phyloP scores from a whole-genome alignment of 768 basidiomycete species.

The Suillus subaureus region DNA sequence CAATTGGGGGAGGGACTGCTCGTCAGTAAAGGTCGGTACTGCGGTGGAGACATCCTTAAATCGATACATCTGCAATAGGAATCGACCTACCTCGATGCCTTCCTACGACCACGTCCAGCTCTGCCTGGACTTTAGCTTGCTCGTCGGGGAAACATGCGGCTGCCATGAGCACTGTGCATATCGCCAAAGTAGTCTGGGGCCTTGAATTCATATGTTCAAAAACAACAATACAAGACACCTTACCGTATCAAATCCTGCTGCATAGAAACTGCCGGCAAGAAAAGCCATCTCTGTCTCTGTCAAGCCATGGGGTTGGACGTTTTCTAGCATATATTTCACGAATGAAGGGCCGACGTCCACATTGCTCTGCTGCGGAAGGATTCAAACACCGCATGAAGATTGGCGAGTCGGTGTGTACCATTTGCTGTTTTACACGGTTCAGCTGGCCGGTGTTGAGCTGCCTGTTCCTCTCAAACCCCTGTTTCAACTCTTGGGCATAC shows the following conservation, averaged over 20 bases:
- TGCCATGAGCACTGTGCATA: conserved; percentile 1
- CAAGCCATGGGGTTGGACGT: neutral
- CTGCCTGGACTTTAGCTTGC: conserved; percentile 50
- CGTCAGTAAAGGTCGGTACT: neutral
- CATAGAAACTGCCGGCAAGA: neutral
- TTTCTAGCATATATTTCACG: neutral
- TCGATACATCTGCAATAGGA: neutral
- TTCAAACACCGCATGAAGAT: neutral
- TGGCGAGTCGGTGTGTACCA: neutral
- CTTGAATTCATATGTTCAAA: neutral
- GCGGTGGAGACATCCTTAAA: conserved; percentile 28
- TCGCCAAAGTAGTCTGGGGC: neutral
- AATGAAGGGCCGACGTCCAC: neutral
- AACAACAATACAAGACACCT: neutral
- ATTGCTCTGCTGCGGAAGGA: neutral
- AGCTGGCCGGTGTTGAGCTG: neutral
- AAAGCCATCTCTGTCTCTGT: neutral
- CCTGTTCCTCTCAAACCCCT: neutral
- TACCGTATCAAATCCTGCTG: conserved; percentile 1
- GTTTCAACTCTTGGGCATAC: neutral
- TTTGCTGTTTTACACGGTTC: neutral
- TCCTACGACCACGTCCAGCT: conserved; percentile 50
- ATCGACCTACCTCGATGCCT: neutral
- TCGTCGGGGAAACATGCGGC: conserved; percentile 37
- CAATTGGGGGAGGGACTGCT: neutral